Evolutionary conservation across 371 early-diverging fungal genomes (phyloP), one percentile per base, ranked within the genome.

Genomic region (Mortierella sp.): DNA sequence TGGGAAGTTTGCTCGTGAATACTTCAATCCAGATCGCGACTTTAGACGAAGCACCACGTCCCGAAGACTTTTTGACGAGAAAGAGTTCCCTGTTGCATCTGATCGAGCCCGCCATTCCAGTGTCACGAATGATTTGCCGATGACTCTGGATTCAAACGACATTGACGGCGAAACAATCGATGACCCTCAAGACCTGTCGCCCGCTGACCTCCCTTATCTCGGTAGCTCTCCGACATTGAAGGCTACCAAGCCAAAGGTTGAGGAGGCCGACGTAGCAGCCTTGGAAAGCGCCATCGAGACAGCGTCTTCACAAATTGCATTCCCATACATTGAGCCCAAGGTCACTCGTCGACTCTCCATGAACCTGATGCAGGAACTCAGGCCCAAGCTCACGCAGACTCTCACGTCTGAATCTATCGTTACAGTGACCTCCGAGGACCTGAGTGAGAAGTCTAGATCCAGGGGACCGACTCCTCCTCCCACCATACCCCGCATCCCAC

Each of bases 11-110:
- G 90, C 87, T 7, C 80, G 91, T 40, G 84, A 85, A 14, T 94
- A 89, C 71, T 83, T 95, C 61, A 90, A 91, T 60, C 85, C 92
- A 2, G 95, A 93, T 44, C 67, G 88, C 17, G 92, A 92, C 45
- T 77, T 90, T 13, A 84, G 87, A 29, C 80, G 91, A 29, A 74
- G 88, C 60, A 90, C 91, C 0, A 79, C 89, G 3, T 84, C 78
- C 12, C 80, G 81, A 50, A 82, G 82, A 25, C 85, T 92, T 68
- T 89, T 94, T 64, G 81, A 84, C 6, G 89, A 84, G n/a, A 80
- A 79, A 19, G 79, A 83, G 41, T 65, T 77, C 41, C 67, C 67
- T 0, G 57, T 68, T 12, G 60, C 72, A 2, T 60, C 79, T 1
- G 77, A 73, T 57, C 67, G 73, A 16, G 69, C 63, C 4, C 63